Evolutionary conservation across 73 alveolate genomes (phyloP).

Genomic region (Paramecium sexaurelia): DNA sequence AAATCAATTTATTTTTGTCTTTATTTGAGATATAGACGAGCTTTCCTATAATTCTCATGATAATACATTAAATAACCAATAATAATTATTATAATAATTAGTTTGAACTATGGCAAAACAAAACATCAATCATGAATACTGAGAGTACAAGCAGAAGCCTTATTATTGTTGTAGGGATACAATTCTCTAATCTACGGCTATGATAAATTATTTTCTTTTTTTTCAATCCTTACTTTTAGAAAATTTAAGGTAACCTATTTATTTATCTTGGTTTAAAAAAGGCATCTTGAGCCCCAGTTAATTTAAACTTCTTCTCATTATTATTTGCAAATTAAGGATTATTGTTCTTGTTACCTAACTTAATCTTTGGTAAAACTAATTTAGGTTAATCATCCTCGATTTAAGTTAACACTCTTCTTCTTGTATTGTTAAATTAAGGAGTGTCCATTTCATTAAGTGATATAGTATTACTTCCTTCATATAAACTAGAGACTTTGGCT

Average conservation of each 20-base stretch:
- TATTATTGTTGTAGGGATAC: not conserved
- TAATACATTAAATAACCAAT: not conserved
- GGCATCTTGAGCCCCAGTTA: slow-evolving; percentile 13
- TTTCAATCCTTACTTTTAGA: not conserved
- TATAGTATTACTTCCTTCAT: not conserved
- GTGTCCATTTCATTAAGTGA: not conserved
- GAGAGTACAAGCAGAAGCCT: slow-evolving; percentile 15
- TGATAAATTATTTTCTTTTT: not conserved
- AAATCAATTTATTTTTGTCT: not conserved
- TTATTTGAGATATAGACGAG: not conserved
- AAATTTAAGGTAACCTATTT: not conserved
- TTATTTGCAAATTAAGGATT: not conserved
- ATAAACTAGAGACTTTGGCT: not conserved
- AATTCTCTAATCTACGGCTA: not conserved
- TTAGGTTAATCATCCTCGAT: not conserved
- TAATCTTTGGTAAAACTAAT: slow-evolving; percentile 26
- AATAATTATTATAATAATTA: not conserved
- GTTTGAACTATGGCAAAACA: not conserved
- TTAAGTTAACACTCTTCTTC: not conserved
- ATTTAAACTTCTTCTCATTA: slow-evolving; percentile 8
- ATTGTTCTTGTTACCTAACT: not conserved
- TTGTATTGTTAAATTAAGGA: slow-evolving; percentile 5
- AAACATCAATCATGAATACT: not conserved
- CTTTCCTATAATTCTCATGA: not conserved
- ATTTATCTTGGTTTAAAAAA: not conserved